Conservation (phyloP, 2,329 filamentous ascomycete species). For the Cordyceps fumosorosea region DNA sequence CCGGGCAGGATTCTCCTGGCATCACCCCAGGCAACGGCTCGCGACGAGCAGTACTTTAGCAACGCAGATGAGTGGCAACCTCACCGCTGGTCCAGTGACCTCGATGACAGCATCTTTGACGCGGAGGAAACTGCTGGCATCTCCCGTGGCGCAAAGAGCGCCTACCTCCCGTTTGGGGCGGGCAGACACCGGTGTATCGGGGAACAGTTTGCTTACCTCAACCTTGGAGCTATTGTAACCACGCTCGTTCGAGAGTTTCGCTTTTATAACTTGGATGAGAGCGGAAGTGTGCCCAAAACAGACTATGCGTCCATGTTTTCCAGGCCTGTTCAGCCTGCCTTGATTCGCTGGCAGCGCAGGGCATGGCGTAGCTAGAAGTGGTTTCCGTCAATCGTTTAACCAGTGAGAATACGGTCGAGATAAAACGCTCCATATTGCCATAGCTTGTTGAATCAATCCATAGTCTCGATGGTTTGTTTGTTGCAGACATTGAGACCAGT, state of each 20-base stretch:
- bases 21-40: conserved; percentile 36
- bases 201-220: conserved; percentile 69
- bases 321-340: conserved; percentile 27
- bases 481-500: background rate
- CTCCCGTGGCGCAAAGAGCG: conserved; percentile 28
- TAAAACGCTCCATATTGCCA: background rate
- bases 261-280: conserved; percentile 49
- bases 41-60: conserved; percentile 54
- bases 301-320: conserved; percentile 52
- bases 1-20: conserved; percentile 40
- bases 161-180: conserved; percentile 63
- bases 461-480: background rate
- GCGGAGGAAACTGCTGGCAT: conserved; percentile 21
- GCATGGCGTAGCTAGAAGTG: background rate
- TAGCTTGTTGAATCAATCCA: background rate
- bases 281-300: conserved; percentile 49
- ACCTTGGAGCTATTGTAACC: conserved; percentile 58
- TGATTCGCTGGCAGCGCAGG: conserved; percentile 25
- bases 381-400: too few relatives aligned
- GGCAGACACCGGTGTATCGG: conserved; percentile 69
- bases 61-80: conserved; percentile 24
- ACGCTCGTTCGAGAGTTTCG: conserved; percentile 56
- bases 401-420: background rate
- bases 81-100: conserved; percentile 23
- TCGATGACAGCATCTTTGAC: conserved; percentile 9